Conservation (phyloP, 2,329 filamentous ascomycete species). For the Nemania sp. region DNA sequence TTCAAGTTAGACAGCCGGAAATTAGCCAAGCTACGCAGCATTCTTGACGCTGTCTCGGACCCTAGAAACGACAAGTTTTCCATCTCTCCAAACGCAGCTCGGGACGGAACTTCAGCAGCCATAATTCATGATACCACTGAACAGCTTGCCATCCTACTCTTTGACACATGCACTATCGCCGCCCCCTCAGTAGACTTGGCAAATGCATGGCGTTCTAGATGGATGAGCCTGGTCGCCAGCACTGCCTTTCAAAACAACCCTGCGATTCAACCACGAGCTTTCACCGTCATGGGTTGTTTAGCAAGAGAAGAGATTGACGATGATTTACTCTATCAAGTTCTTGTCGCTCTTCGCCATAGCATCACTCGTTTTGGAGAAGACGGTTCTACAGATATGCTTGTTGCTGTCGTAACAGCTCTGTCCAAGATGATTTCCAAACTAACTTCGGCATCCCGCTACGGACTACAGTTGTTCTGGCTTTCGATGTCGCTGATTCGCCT, state of each 20-base stretch:
- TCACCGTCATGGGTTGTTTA: slow-evolving; percentile 77
- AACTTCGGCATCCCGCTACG: slow-evolving; percentile 74
- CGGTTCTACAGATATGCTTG: slow-evolving; percentile 74
- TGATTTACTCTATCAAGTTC: slow-evolving; percentile 76
- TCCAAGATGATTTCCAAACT: slow-evolving; percentile 80
- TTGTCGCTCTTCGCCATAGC: slow-evolving; percentile 74
- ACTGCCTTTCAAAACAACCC: slow-evolving; percentile 80
- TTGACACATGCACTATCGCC: slow-evolving; percentile 72
- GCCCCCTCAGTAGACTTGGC: slow-evolving; percentile 73
- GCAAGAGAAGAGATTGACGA: slow-evolving; percentile 79
- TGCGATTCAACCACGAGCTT: slow-evolving; percentile 75
- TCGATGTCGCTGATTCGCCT: slow-evolving; percentile 74
- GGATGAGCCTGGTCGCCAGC: slow-evolving; percentile 80
- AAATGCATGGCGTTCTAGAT: slow-evolving; percentile 77
- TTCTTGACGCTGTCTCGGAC: slow-evolving; percentile 70
- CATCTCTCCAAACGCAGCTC: slow-evolving; percentile 57
- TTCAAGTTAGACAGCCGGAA: slow-evolving; percentile 72
- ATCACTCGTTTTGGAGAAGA: slow-evolving; percentile 74
- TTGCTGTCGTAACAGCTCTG: slow-evolving; percentile 74
- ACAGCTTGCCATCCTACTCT: slow-evolving; percentile 69
- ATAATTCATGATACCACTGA: slow-evolving; percentile 69
- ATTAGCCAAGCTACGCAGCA: slow-evolving; percentile 66
- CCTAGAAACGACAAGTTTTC: slow-evolving; percentile 69
- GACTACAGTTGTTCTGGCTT: slow-evolving; percentile 77
- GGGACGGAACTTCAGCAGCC: slow-evolving; percentile 67